A percentile compares a stretch with the other conserved stretches of the same genome.
Evolutionary conservation across 129 eudicot genomes (phyloP).

Genomic region (Calendula officinalis): DNA sequence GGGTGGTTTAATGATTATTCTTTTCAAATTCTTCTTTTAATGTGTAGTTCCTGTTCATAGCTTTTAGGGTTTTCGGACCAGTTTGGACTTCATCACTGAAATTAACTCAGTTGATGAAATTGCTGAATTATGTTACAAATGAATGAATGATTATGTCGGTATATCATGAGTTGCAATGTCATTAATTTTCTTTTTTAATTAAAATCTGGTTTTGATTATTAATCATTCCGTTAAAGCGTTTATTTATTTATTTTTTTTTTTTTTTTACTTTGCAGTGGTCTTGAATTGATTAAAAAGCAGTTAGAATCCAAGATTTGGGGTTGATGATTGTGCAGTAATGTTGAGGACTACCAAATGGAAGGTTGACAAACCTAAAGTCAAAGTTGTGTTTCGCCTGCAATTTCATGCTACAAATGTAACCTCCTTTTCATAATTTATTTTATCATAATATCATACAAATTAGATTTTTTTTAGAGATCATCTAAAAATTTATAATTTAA

Average conservation of each 20-base stretch:
- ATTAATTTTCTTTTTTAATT: neutral
- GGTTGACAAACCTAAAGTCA: slow-evolving; percentile 89
- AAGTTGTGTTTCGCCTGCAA: slow-evolving; percentile 97
- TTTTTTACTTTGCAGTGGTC: slow-evolving; percentile 8
- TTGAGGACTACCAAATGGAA: slow-evolving; percentile 89
- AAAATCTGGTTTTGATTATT: neutral
- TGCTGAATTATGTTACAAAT: neutral
- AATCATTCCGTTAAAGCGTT: no score
- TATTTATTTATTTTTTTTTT: neutral
- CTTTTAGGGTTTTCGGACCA: slow-evolving; percentile 26
- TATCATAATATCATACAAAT: no score
- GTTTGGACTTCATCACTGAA: slow-evolving; percentile 21
- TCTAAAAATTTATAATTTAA: no score
- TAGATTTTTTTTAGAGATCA: neutral
- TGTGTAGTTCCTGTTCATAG: slow-evolving; percentile 23
- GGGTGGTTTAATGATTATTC: slow-evolving; percentile 15
- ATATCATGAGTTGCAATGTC: slow-evolving; percentile 1
- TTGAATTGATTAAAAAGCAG: slow-evolving; percentile 3
- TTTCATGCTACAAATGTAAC: slow-evolving; percentile 94
- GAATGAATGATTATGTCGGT: neutral
- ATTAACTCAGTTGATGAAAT: slow-evolving; percentile 4
- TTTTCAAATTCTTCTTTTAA: slow-evolving; percentile 1
- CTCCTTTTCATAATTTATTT: neutral
- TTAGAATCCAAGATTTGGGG: slow-evolving; percentile 19
- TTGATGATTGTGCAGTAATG: slow-evolving; percentile 53